phyloP scores from a whole-genome alignment of 768 basidiomycete genomes.

The Collybia mongolica region DNA sequence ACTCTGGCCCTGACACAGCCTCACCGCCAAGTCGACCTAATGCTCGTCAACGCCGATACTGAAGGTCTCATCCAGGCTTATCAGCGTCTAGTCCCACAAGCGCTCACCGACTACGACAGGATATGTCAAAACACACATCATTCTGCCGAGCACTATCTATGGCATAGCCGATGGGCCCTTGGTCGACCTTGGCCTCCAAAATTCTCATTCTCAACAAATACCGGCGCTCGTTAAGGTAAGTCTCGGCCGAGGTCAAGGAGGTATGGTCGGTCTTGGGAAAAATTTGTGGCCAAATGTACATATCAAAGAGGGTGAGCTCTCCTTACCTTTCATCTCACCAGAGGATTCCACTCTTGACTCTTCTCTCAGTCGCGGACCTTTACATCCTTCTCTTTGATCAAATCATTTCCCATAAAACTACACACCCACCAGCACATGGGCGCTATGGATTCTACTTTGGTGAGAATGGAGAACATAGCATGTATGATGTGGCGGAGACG shows the following conservation, averaged over 20 bases:
- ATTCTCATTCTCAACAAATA: slow-evolving; percentile 52
- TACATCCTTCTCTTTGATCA: slow-evolving; percentile 43
- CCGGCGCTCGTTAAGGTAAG: slow-evolving; percentile 44
- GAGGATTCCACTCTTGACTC: not conserved
- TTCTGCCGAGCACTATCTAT: slow-evolving; percentile 59
- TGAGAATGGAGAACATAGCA: slow-evolving; percentile 44
- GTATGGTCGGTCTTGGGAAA: slow-evolving; percentile 54
- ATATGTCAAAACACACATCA: slow-evolving; percentile 35
- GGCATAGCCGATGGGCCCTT: slow-evolving; percentile 49
- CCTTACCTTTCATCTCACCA: not conserved
- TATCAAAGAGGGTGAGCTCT: slow-evolving; percentile 13
- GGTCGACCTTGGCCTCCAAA: slow-evolving; percentile 50
- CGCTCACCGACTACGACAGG: slow-evolving; percentile 6
- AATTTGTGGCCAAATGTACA: slow-evolving; percentile 61
- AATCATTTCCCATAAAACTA: slow-evolving; percentile 21
- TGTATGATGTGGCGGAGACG: slow-evolving; percentile 33
- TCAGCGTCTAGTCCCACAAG: not conserved
- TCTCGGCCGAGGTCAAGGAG: slow-evolving; percentile 47
- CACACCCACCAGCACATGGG: slow-evolving; percentile 36
- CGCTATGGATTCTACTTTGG: slow-evolving; percentile 48
- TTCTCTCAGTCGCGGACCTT: slow-evolving; percentile 37
- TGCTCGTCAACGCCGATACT: slow-evolving; percentile 44
- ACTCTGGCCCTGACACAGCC: slow-evolving; percentile 40
- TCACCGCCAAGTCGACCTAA: slow-evolving; percentile 50
- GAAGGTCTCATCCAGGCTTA: slow-evolving; percentile 30